Evolutionary conservation across 2,329 filamentous ascomycete genomes (phyloP), one percentile per base, ranked within the genome.

Genomic region (Neoarthrinium moseri): DNA sequence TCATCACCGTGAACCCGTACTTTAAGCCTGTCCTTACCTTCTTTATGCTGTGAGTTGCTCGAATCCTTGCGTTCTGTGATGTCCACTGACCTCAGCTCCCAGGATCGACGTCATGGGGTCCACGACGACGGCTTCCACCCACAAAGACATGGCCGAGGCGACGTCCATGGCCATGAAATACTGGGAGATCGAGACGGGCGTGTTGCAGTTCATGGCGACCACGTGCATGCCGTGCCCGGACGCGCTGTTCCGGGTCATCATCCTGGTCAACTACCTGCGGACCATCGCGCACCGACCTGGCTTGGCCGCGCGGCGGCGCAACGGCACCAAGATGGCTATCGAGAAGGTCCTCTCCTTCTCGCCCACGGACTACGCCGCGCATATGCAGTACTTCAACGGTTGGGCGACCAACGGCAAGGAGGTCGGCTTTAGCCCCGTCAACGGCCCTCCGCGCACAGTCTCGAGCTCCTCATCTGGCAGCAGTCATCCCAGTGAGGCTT

Each of bases 261-360:
- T 45, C 7, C 33, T 50, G 23, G 33, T 48, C 36, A 50, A 50
- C 45, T 50, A 50, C 22, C 45, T 50, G 1, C 48, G 48, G 17
- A 37, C 45, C 2, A 43, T 48, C 18, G 30, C 36, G 15, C n/a
- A 17, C 15, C 23, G 34, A 15, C 18, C n/a, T 6, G 22, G 13
- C n/a, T 13, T 45, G 21, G 23, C 20, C 13, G 35, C 23, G 18
- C 33, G 35, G n/a, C 26, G 48, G 17, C 35, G 37, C 6, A 27
- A 41, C 5, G 48, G 48, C 8, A 50, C 48, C 3, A 38, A 38
- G 10, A 48, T 50, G 48, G 48, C 40, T 5, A 22, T 50, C 4
- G 41, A 35, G 7, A 50, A 48, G 22, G 43, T 50, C 8, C 17
- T 45, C 3, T 32, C 37, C 7, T 50, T 50, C 33, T 48, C 46